Evolutionary conservation across 2,329 filamentous ascomycete genomes (phyloP), one percentile per base, ranked within the genome.

Genomic region (Alternaria infectoria): DNA sequence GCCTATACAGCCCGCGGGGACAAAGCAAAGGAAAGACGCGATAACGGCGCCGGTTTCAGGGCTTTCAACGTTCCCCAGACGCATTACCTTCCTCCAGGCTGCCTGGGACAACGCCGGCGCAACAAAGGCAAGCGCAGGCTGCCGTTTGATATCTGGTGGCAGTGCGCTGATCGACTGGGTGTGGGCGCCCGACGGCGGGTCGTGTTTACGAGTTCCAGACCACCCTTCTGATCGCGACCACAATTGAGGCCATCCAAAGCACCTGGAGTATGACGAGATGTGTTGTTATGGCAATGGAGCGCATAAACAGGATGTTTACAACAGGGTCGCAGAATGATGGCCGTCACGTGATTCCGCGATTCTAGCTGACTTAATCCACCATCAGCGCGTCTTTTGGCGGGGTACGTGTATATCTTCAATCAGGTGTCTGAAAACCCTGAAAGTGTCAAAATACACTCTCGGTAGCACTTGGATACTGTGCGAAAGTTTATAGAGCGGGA

Each of bases 161-260:
- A 67, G 68, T 70, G 69, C 65, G 67, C 63, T 51, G 64, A 63
- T 67, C 65, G 71, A 71, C 73, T 73, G 74, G 74, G 69, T 75
- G 69, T 69, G 67, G 67, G 67, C 66, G 61, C 64, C 67, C 64
- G 64, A 64, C 52, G 62, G 65, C 67, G 69, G 68, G 61, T 57
- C 62, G 47, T 59, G 64, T 59, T 56, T 60, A 55, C 50, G 46
- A 51, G 64, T 60, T 62, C 56, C 49, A 66, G 57, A 62, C 60
- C 64, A 64, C 59, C 69, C 58, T 66, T 54, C 57, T 46, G 61
- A 59, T 67, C 62, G 61, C 66, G 64, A 62, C 67, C 66, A 44
- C 67, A 64, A 67, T 56, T 23, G 62, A 65, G 59, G 55, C 63
- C 64, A 59, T 73, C 59, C 50, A 51, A 55, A 61, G 66, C 54